Evolutionary conservation across 345 rosid genomes (phyloP).

Genomic region (Hypericum androsaemum): DNA sequence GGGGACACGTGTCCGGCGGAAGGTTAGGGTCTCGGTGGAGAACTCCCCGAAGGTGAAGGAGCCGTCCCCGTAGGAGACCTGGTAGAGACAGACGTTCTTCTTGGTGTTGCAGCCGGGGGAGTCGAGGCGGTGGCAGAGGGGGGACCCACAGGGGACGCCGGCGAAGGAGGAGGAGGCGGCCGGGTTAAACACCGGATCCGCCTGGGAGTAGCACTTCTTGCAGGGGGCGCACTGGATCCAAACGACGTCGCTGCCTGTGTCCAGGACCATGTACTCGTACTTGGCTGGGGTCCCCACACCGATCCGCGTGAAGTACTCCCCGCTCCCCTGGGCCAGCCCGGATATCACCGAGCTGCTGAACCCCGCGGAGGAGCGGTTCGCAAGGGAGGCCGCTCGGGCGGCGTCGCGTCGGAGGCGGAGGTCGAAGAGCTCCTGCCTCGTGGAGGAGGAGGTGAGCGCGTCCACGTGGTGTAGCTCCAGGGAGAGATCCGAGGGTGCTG

Average conservation of each 20-base stretch:
- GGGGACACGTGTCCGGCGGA: constrained; percentile 49
- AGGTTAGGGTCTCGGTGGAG: constrained; percentile 79
- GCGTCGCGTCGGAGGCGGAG: constrained; percentile 57
- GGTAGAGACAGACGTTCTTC: constrained; percentile 55
- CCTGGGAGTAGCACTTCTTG: constrained; percentile 67
- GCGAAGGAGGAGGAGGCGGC: constrained; percentile 54
- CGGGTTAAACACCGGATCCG: constrained; percentile 84
- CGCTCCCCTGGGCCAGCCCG: constrained; percentile 89
- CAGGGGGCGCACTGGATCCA: constrained; percentile 98
- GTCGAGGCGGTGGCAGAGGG: constrained; percentile 15
- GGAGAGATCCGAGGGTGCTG: constrained; percentile 21
- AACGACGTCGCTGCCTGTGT: constrained; percentile 89
- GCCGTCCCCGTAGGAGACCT: constrained; percentile 88
- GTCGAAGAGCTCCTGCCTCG: constrained; percentile 55
- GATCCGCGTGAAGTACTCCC: constrained; percentile 94
- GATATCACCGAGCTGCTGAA: constrained; percentile 43
- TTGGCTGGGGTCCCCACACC: constrained; percentile 91
- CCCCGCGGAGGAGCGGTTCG: background rate
- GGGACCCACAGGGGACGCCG: constrained; percentile 45
- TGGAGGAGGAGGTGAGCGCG: constrained; percentile 32
- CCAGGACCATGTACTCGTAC: constrained; percentile 73
- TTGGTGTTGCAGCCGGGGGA: constrained; percentile 30
- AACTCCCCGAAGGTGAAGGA: constrained; percentile 83
- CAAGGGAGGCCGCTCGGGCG: constrained; percentile 36
- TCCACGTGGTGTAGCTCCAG: constrained; percentile 68